Conservation (phyloP, 176 grass and related monocot genomes). For the Hordeum marinum region DNA sequence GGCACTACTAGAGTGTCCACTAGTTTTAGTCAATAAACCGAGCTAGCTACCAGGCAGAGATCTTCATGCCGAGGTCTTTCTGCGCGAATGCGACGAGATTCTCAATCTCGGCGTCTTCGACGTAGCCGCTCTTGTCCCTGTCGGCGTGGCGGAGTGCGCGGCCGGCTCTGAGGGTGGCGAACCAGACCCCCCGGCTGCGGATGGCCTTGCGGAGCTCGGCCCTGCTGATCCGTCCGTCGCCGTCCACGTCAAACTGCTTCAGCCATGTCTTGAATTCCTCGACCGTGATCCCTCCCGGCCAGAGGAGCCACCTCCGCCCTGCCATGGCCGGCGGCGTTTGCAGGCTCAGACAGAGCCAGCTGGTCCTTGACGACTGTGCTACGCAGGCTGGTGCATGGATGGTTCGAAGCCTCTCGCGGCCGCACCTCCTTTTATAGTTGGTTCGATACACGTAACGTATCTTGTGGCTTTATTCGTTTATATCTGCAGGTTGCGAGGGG, state of each 20-base stretch:
- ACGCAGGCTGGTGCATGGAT: not conserved
- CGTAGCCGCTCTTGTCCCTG: conserved; percentile 39
- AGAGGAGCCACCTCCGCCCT: not conserved
- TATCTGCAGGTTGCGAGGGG: not conserved
- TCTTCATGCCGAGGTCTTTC: conserved; percentile 45
- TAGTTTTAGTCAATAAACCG: not conserved
- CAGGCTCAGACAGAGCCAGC: no score
- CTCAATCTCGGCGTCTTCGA: conserved; percentile 52
- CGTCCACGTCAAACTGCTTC: conserved; percentile 53
- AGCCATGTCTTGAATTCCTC: conserved; percentile 66
- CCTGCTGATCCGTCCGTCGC: conserved; percentile 55
- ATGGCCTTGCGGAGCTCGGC: conserved; percentile 56
- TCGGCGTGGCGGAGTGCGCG: conserved; percentile 32
- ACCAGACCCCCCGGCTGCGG: conserved; percentile 31
- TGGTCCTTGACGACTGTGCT: not conserved
- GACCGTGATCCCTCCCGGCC: conserved; percentile 15
- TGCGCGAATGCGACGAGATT: conserved; percentile 54
- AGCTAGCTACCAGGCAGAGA: conserved; percentile 23
- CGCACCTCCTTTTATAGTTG: not conserved
- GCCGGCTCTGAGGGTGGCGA: conserved; percentile 24
- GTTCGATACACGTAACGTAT: not conserved
- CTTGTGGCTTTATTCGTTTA: not conserved
- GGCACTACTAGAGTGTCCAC: not conserved
- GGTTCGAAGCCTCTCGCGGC: not conserved
- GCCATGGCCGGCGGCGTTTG: no score